Evolutionary conservation across 1,139 yeast genomes (phyloP), one percentile per base, ranked within the genome.

Genomic region (Nadsonia commutata): DNA sequence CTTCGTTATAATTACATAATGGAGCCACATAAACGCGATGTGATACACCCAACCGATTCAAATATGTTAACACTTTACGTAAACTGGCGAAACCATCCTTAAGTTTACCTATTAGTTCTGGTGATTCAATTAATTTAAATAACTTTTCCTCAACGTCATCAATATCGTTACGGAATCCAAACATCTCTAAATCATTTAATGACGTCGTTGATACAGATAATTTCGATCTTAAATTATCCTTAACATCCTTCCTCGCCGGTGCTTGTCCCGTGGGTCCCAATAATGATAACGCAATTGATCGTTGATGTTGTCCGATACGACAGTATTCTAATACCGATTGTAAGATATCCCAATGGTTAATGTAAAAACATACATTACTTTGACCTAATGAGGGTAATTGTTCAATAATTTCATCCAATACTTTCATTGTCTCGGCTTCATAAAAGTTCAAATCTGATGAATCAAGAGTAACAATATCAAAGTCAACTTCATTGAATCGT

Each of bases 351-450:
- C 76, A 72, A 59, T 90, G 97, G 56, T 85, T 88, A 31, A 90
- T 60, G 18, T 81, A 70, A 43, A 88, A 70, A 11, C 66, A 60
- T 0, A 80, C 68, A 31, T 73, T 73, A 0, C 74, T 66, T 20
- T 67, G 64, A 37, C 70, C 71, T 55, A 81, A 77, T 41, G 80
- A 78, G 1, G 93, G 88, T 46, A 83, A 75, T 1, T 70, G 56
- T 3, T 68, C 62, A 2, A 82, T 60, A 4, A 86, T 68, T 52
- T 85, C 94, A 54, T 82, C 93, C 33, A 85, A 69, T 1, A 85
- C 81, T 52, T 82, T 81, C 41, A 90, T 65, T 47, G 90, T 76
- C 55, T 90, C 98, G 0, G 96, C 95, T 57, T 90, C 97, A 51
- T 80, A 71, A 42, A 73, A 68, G 3, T 75, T 64, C 7, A 70